Percentiles rank a stretch among this genome's conserved stretches.
phyloP scores from a whole-genome alignment of 106 monocot genomes.

The Triglochin maritima region DNA sequence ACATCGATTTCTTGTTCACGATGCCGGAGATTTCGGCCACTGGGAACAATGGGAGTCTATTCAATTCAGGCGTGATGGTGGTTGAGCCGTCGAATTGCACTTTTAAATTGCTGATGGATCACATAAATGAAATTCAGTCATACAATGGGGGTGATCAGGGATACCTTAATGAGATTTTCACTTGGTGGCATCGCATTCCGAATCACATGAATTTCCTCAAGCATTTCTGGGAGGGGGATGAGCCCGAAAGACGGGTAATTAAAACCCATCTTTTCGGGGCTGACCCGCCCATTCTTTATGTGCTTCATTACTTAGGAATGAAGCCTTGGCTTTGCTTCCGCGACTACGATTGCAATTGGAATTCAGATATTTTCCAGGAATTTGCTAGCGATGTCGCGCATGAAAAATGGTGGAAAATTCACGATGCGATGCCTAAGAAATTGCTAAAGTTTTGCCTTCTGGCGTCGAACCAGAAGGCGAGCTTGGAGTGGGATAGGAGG shows the following conservation, averaged over 20 bases:
- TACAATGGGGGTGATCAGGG: conserved; percentile 81
- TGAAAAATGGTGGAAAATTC: conserved; percentile 64
- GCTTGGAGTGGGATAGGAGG: conserved; percentile 60
- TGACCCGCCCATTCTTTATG: conserved; percentile 52
- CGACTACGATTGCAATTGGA: conserved; percentile 76
- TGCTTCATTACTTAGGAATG: conserved; percentile 58
- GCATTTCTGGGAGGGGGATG: conserved; percentile 67
- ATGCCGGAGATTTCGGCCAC: conserved; percentile 49
- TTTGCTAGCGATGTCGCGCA: conserved; percentile 62
- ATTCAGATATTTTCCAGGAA: conserved; percentile 7
- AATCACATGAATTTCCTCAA: conserved; percentile 70
- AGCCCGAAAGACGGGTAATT: conserved; percentile 25
- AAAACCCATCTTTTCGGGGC: conserved; percentile 45
- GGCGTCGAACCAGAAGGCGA: conserved; percentile 52
- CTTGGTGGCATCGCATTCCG: conserved; percentile 75
- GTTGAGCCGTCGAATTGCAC: conserved; percentile 55
- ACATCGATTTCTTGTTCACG: conserved; percentile 41
- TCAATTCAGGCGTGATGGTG: conserved; percentile 70
- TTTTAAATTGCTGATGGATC: conserved; percentile 44
- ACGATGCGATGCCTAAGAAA: conserved; percentile 49
- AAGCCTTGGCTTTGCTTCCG: conserved; percentile 78
- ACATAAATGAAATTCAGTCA: conserved; percentile 48
- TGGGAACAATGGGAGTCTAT: conserved; percentile 40
- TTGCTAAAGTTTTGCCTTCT: conserved; percentile 50
- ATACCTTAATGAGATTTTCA: conserved; percentile 73